phyloP scores from a whole-genome alignment of 106 monocot genomes.

The Posidonia australis region DNA sequence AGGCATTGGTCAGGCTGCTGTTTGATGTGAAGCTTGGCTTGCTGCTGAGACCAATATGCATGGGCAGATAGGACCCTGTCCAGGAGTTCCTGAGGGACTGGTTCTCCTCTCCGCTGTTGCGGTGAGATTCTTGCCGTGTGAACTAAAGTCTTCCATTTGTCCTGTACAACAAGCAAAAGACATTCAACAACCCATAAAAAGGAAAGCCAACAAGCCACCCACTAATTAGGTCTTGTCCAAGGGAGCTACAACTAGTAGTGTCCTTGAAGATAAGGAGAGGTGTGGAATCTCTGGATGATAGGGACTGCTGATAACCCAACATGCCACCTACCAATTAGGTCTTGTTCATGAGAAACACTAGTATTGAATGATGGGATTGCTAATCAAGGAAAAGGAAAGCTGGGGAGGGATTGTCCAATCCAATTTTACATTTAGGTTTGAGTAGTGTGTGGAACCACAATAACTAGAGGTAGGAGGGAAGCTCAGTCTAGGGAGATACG shows the following conservation, averaged over 20 bases:
- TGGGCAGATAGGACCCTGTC: constrained; percentile 41
- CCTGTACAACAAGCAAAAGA: constrained; percentile 19
- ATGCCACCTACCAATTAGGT: no score
- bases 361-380: no score
- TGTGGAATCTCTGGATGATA: no score
- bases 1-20: constrained; percentile 15
- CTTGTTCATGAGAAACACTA: no score
- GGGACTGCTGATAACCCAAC: no score
- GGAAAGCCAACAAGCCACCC: neutral
- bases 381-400: no score
- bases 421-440: no score
- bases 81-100: constrained; percentile 44
- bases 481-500: no score
- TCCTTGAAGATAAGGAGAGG: no score
- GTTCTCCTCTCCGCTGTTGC: constrained; percentile 48
- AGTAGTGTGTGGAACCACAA: no score
- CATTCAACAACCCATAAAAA: neutral
- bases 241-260: neutral
- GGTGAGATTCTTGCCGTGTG: constrained; percentile 48
- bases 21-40: constrained; percentile 28
- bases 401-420: no score
- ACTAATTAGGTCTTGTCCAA: neutral
- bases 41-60: constrained; percentile 43
- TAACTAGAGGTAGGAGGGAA: no score
- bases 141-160: constrained; percentile 52